These are phyloP conservation scores for Biscogniauxia mediterranea DNA, from an alignment of 2,329 filamentous ascomycete species.

Conservation along the genomic window DNA sequence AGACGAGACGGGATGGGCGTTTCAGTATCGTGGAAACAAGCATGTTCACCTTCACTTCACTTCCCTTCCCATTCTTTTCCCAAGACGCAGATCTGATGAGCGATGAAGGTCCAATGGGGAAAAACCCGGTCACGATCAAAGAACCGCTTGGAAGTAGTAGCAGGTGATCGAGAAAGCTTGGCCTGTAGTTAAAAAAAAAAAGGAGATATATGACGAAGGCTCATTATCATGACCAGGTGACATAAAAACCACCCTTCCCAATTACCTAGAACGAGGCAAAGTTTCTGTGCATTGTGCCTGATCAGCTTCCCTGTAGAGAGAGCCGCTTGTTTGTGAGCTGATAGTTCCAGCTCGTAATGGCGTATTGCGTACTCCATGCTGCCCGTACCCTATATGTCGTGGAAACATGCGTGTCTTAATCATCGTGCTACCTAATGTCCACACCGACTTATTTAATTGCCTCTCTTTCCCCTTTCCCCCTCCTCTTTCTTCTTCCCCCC, in stretches of 20 bases:
- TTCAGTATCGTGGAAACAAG: not conserved
- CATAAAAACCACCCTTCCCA: not conserved
- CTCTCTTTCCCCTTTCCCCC: not conserved
- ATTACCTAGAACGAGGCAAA: too few species aligned
- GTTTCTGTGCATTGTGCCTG: too few species aligned
- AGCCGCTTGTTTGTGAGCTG: not conserved
- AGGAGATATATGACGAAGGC: not conserved
- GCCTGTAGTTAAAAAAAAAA: not conserved
- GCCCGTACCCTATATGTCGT: not conserved
- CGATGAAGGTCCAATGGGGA: not conserved
- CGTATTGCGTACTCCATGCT: not conserved
- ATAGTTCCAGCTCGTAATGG: not conserved
- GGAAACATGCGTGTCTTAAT: not conserved
- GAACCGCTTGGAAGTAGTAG: not conserved
- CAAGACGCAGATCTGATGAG: not conserved
- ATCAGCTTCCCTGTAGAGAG: not conserved
- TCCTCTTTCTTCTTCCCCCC: not conserved
- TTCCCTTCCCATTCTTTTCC: too few species aligned
- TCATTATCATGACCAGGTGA: not conserved
- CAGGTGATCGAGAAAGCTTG: not conserved
- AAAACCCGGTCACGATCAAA: not conserved
- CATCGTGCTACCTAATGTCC: not conserved
- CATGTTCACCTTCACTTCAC: not conserved
- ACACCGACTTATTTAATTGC: not conserved
- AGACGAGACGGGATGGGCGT: not conserved